Conservation (phyloP, 495 filamentous ascomycete species). For the Rhizodiscina lignyota region DNA sequence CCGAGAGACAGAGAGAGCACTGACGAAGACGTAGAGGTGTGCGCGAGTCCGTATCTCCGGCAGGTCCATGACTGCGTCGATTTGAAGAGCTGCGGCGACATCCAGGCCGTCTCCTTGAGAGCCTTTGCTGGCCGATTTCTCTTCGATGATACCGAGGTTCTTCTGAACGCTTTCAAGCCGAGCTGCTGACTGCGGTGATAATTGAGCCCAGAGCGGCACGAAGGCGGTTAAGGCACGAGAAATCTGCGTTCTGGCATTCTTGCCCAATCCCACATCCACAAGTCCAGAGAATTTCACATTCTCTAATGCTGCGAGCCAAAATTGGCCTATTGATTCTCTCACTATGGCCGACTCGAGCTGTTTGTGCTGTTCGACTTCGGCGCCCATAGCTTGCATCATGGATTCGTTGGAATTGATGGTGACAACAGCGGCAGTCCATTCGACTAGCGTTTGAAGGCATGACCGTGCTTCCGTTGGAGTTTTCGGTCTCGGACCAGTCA, state of each 20-base stretch:
- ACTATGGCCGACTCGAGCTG: not conserved
- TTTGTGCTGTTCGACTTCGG: not conserved
- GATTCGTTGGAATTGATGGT: not conserved
- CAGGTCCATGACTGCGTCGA: conserved; percentile 39
- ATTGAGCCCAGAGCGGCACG: not conserved
- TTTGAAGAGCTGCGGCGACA: conserved; percentile 12
- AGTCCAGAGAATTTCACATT: not conserved
- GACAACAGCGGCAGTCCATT: not conserved
- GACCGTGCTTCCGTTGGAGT: not conserved
- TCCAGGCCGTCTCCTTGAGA: conserved; percentile 8
- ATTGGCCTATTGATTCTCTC: not conserved
- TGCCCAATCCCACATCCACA: not conserved
- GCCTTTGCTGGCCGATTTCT: conserved; percentile 17
- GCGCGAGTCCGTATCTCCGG: conserved; percentile 65
- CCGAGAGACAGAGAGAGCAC: conserved; percentile 32
- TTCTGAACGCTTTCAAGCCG: not conserved
- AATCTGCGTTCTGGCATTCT: not conserved
- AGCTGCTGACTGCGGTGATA: not conserved
- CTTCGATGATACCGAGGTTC: not conserved
- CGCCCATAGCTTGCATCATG: not conserved
- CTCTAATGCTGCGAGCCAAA: not conserved
- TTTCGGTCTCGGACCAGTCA: not conserved
- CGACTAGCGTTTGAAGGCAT: not conserved
- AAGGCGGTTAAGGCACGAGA: not conserved
- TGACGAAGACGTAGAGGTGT: conserved; percentile 82